Evolutionary conservation across 2,329 filamentous ascomycete genomes (phyloP).

Genomic region (Fusarium buharicum): DNA sequence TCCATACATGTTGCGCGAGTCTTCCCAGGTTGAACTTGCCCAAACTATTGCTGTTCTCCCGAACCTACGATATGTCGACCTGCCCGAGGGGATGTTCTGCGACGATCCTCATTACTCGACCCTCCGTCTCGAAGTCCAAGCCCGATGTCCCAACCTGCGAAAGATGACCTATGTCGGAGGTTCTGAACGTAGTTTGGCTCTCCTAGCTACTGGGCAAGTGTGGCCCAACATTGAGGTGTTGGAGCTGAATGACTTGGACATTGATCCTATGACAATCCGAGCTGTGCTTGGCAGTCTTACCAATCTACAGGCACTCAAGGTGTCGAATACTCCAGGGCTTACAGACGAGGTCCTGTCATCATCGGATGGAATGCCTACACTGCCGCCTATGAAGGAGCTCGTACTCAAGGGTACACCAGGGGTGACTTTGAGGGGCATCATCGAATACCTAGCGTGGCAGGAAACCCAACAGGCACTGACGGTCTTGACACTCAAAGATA

Average conservation of each 20-base stretch:
- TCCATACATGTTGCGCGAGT: conserved; percentile 94
- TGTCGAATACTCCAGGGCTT: conserved; percentile 75
- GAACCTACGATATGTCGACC: conserved; percentile 87
- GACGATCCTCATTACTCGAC: conserved; percentile 81
- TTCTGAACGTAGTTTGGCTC: conserved; percentile 79
- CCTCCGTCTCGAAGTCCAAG: conserved; percentile 85
- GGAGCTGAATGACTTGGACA: conserved; percentile 73
- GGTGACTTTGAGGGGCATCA: conserved; percentile 77
- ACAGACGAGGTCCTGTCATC: conserved; percentile 80
- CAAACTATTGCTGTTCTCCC: conserved; percentile 86
- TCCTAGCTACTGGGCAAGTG: conserved; percentile 70
- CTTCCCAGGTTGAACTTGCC: conserved; percentile 83
- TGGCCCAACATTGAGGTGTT: conserved; percentile 80
- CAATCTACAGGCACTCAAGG: conserved; percentile 76
- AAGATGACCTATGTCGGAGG: conserved; percentile 89
- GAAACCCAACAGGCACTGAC: conserved; percentile 70
- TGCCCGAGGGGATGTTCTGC: conserved; percentile 86
- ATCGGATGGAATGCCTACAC: conserved; percentile 72
- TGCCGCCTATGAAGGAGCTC: conserved; percentile 79
- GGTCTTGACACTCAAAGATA: conserved; percentile 76
- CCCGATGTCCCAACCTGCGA: conserved; percentile 81
- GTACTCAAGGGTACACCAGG: conserved; percentile 76
- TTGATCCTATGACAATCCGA: conserved; percentile 77
- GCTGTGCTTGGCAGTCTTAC: conserved; percentile 75
- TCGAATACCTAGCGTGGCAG: conserved; percentile 71